phyloP scores from a whole-genome alignment of 768 basidiomycete genomes.

The Pholiota microspora region DNA sequence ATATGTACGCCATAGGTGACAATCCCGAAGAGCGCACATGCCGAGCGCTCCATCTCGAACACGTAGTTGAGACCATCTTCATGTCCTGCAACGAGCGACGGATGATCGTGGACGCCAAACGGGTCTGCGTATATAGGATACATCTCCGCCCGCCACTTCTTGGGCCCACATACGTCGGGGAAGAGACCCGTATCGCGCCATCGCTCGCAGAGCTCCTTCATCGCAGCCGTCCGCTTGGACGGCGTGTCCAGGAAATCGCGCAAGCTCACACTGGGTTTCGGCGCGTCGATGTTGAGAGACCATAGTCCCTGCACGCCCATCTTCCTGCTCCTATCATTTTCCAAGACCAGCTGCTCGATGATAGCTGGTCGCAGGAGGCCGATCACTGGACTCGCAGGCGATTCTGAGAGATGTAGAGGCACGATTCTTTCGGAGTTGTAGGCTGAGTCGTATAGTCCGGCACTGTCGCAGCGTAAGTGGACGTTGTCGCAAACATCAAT shows the following conservation, averaged over 20 bases:
- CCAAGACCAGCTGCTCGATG: slow-evolving; percentile 49
- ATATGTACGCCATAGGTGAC: slow-evolving; percentile 93
- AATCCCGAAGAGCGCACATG: slow-evolving; percentile 85
- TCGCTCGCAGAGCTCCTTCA: slow-evolving; percentile 67
- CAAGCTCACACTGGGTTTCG: slow-evolving; percentile 46
- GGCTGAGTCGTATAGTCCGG: slow-evolving; percentile 24
- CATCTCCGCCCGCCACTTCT: slow-evolving; percentile 83
- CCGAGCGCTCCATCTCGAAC: slow-evolving; percentile 88
- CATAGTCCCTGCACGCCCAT: slow-evolving; percentile 36
- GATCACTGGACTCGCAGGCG: slow-evolving; percentile 51
- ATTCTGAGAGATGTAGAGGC: slow-evolving; percentile 53
- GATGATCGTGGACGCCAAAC: slow-evolving; percentile 56
- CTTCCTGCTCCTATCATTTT: slow-evolving; percentile 38
- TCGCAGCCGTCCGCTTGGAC: slow-evolving; percentile 53
- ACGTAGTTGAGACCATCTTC: slow-evolving; percentile 55
- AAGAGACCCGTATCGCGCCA: slow-evolving; percentile 73
- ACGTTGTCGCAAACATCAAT: slow-evolving; percentile 75
- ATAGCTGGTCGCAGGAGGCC: slow-evolving; percentile 61
- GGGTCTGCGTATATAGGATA: slow-evolving; percentile 78
- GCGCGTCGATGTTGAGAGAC: slow-evolving; percentile 34
- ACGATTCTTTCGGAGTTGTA: slow-evolving; percentile 41
- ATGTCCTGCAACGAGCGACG: slow-evolving; percentile 29
- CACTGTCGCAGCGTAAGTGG: slow-evolving; percentile 27
- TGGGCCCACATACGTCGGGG: slow-evolving; percentile 62
- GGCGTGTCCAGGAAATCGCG: slow-evolving; percentile 50